Base-by-base conservation (phyloP, 345 rosid genomes). In the Raphanus sativus region DNA sequence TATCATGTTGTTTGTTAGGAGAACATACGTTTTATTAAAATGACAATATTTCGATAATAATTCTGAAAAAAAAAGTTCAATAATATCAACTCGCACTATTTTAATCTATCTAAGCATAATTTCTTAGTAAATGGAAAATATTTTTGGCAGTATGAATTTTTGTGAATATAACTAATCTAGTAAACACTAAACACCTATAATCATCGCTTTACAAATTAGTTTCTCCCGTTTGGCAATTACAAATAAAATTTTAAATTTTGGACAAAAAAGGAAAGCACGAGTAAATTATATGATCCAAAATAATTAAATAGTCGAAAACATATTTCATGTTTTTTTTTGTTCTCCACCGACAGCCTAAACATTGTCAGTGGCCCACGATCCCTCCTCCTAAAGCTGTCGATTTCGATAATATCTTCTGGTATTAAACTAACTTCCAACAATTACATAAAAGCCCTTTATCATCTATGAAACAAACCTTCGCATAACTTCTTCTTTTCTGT, bases 331-430 rank as follows among this genome's bases (percentile, higher is more conserved):
- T 4, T 24, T 15, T 29, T 30, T 33, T 48, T 58, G 10, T 32
- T 60, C 34, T 61, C 77, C 77, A 78, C 81, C 81, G 81, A 78
- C 81, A 78, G 65, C 63, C 13, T 2, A 66, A 72, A 59, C 73
- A 78, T 17, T 36, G 65, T 67, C 28, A 67, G 21, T 67, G 70
- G 34, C 81, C 77, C 77, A 78, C 77, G 81, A 73, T 78, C 77
- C 76, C 73, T 73, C 77, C 36, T 2, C 77, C 36, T 2, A 48
- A 73, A 78, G 77, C 77, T 78, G 81, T 78, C 81, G 70, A 61
- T 74, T 50, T 73, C 34, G 45, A 55, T 45, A 45, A 71, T 26
- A 66, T 33, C 66, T 65, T 71, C 68, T 17, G 68, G 8, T 78
- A 48, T 60, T 67, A 60, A 78, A 60, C 77, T 50, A 78, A 78